These are phyloP conservation scores for Hanseniaspora lindneri DNA, from an alignment of 805 yeast species.

Conservation along the genomic window DNA sequence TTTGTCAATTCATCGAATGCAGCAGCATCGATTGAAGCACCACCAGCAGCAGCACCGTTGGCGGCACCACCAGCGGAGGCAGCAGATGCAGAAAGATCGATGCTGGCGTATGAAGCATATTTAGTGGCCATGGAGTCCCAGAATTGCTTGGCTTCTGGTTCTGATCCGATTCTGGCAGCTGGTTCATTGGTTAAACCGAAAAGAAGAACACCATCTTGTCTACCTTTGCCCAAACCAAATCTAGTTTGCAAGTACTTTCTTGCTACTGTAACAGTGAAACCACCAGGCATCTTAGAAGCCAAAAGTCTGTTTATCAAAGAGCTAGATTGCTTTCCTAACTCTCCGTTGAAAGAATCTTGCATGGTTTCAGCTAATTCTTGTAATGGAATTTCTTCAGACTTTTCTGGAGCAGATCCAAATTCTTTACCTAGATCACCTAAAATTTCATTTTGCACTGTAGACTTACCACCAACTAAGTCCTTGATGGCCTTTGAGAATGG, in stretches of 20 bases:
- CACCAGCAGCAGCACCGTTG: slow-evolving; percentile 54
- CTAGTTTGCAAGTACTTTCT: slow-evolving; percentile 84
- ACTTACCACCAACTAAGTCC: slow-evolving; percentile 96
- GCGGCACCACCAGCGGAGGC: slow-evolving; percentile 41
- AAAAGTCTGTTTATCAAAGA: slow-evolving; percentile 82
- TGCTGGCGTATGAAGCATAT: slow-evolving; percentile 73
- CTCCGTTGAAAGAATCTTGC: slow-evolving; percentile 81
- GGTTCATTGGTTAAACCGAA: slow-evolving; percentile 84
- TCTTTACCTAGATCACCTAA: slow-evolving; percentile 98
- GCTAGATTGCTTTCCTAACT: slow-evolving; percentile 85
- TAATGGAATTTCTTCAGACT: slow-evolving; percentile 96
- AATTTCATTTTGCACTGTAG: slow-evolving; percentile 96
- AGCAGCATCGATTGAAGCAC: slow-evolving; percentile 86
- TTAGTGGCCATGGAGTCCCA: slow-evolving; percentile 72
- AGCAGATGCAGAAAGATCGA: slow-evolving; percentile 58
- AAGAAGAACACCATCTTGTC: slow-evolving; percentile 85
- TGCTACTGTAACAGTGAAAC: slow-evolving; percentile 82
- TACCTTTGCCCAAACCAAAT: slow-evolving; percentile 86
- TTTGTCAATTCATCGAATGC: slow-evolving; percentile 64
- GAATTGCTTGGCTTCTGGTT: slow-evolving; percentile 80
- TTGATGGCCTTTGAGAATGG: slow-evolving; percentile 88
- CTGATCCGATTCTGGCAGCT: slow-evolving; percentile 71
- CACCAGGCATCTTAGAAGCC: slow-evolving; percentile 99
- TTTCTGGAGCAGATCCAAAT: slow-evolving; percentile 95
- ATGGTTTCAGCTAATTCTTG: slow-evolving; percentile 90